Evolutionary conservation across 164 flowering plant species (phyloP), one percentile per base, ranked within the genome.

Genomic region (Aristolochia contorta): DNA sequence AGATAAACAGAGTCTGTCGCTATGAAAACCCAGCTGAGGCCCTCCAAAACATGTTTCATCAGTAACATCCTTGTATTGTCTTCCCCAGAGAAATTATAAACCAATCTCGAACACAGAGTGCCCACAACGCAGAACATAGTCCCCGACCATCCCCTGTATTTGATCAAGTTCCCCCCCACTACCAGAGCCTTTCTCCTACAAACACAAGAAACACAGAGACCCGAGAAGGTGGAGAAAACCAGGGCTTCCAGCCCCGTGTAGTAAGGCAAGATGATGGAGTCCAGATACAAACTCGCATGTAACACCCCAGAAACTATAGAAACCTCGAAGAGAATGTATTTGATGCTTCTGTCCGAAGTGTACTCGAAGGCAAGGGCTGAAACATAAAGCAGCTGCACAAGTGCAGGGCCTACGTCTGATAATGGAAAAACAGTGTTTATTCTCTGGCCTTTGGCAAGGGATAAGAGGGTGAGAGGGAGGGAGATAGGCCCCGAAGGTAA

Each of bases 201-300:
- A 7, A 82, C 65, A 54, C 86, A 82, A 23, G 82, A 74, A 3
- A 23, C 14, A 56, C 86, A 82, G 59, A 78, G 82, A 1, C 86
- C 82, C 4, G 84, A 82, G 47, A 78, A 71, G 1, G 59, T 69
- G 3, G 84, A 79, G 3, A 68, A 65, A 1, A 74, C 56, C 19
- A 78, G 61, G 32, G 84, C 86, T 58, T 82, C 86, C 51, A 72
- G 59, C 46, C 84, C 82, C 10, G 84, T 80, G 49, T 79, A 79
- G 60, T 76, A 80, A 23, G 86, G 86, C 32, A 82, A 58, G 46
- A 82, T 60, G 23, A 76, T 41, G 6, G 79, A 72, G 59, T 82
- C 86, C 54, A 82, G 63, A 59, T 76, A 74, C 16, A 79, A 19
- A 50, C 80, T 72, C 1, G 82, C 78, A 54, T 82, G 86, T 49